A percentile compares a stretch with the other conserved stretches of the same genome.
These are phyloP conservation scores for Thelonectria olida DNA, from an alignment of 2,329 filamentous ascomycete species.

Conservation along the genomic window DNA sequence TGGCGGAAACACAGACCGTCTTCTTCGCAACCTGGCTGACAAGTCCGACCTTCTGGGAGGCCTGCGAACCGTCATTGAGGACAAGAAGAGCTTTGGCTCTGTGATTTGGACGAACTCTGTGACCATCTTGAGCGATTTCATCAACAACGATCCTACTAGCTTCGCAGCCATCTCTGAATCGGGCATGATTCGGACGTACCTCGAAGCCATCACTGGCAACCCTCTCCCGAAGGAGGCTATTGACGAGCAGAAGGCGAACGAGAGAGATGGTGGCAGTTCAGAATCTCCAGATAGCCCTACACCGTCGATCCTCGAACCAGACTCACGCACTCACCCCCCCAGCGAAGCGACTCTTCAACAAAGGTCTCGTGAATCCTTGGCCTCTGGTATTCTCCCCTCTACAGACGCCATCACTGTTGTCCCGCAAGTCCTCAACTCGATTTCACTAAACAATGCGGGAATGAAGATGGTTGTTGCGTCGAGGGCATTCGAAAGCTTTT, in stretches of 20 bases:
- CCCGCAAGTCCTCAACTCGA: constrained; percentile 88
- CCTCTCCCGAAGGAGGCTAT: constrained; percentile 48
- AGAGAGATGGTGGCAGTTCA: constrained; percentile 45
- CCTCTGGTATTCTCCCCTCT: constrained; percentile 83
- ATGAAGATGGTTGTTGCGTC: constrained; percentile 89
- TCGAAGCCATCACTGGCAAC: constrained; percentile 79
- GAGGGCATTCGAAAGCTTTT: constrained; percentile 82
- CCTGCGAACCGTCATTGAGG: constrained; percentile 82
- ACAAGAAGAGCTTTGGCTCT: constrained; percentile 83
- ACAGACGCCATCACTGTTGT: constrained; percentile 88
- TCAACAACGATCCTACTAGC: constrained; percentile 98
- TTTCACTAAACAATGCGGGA: constrained; percentile 88
- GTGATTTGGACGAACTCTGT: constrained; percentile 96
- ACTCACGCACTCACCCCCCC: constrained; percentile 62
- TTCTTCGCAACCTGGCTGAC: constrained; percentile 93
- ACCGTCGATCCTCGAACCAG: constrained; percentile 46
- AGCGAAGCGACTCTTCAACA: constrained; percentile 58
- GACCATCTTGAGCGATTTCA: constrained; percentile 92
- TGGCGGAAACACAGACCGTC: constrained; percentile 85
- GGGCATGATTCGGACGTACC: constrained; percentile 84
- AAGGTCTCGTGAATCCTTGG: constrained; percentile 57
- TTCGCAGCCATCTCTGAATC: constrained; percentile 96
- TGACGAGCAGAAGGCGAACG: constrained; percentile 41
- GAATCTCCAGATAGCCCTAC: constrained; percentile 52
- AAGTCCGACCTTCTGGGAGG: constrained; percentile 85